Conservation (phyloP, 306 rosid species). For the Fragaria iinumae region DNA sequence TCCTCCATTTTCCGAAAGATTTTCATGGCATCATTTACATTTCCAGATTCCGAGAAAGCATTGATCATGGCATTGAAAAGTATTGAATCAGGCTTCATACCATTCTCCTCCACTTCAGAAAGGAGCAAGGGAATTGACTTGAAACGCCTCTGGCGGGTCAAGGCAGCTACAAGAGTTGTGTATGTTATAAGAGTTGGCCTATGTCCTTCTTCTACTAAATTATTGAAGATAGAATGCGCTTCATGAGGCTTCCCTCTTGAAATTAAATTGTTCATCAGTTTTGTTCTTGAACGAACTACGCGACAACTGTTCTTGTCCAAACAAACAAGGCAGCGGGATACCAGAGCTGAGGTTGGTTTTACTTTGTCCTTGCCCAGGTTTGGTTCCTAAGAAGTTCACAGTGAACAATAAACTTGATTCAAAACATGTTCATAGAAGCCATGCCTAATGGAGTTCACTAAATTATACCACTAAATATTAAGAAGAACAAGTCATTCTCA, state of each 20-base stretch:
- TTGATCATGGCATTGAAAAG: constrained; percentile 91
- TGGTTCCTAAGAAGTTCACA: constrained; percentile 44
- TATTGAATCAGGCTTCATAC: constrained; percentile 79
- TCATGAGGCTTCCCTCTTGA: constrained; percentile 75
- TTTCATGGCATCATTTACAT: constrained; percentile 65
- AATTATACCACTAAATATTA: not conserved
- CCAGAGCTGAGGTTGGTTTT: constrained; percentile 42
- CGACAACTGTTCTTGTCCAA: constrained; percentile 58
- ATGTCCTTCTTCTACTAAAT: constrained; percentile 75
- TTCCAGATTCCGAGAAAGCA: constrained; percentile 81
- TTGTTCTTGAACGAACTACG: constrained; percentile 80
- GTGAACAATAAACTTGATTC: constrained; percentile 12
- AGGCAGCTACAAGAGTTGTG: constrained; percentile 82
- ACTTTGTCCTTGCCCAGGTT: constrained; percentile 32
- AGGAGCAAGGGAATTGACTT: constrained; percentile 67
- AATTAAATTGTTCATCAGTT: constrained; percentile 68
- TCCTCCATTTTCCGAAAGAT: constrained; percentile 72
- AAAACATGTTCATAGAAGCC: not conserved
- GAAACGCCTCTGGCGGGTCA: constrained; percentile 80
- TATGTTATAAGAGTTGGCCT: constrained; percentile 81
- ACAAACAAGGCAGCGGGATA: constrained; percentile 64
- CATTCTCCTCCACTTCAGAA: constrained; percentile 64
- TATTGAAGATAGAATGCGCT: constrained; percentile 60
- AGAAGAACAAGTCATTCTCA: not conserved
- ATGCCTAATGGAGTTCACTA: not conserved